These are phyloP conservation scores for Ambrosia trifida DNA, from an alignment of 129 eudicot species.

Conservation along the genomic window DNA sequence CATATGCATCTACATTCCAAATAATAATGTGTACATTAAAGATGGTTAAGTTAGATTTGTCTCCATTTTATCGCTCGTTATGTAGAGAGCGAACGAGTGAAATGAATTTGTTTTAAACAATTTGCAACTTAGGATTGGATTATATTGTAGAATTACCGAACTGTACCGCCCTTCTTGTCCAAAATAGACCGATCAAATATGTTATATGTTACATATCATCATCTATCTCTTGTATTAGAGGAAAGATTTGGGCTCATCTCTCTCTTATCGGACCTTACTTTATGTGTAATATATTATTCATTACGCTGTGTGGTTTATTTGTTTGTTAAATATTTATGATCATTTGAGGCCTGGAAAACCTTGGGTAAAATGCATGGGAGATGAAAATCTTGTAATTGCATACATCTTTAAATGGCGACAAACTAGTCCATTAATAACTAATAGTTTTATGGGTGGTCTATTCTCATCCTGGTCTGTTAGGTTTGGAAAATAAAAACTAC, in stretches of 20 bases:
- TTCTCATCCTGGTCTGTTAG: slow-evolving; percentile 26
- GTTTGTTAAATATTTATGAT: background rate
- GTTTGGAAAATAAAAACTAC: slow-evolving; percentile 23
- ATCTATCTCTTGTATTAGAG: too few species aligned
- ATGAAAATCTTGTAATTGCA: background rate
- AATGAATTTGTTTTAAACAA: background rate
- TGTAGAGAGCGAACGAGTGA: background rate
- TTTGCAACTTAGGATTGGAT: background rate
- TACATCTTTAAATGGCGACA: slow-evolving; percentile 1
- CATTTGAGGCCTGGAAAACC: background rate
- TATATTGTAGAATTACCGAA: background rate
- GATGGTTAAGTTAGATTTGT: background rate
- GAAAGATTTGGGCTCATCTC: too few species aligned
- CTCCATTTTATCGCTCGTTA: background rate
- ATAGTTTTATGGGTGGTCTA: slow-evolving; percentile 22
- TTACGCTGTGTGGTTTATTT: too few species aligned
- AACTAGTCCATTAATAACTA: slow-evolving; percentile 13
- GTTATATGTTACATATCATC: too few species aligned
- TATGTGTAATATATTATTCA: too few species aligned
- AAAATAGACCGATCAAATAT: too few species aligned
- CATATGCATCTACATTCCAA: slow-evolving; percentile 47
- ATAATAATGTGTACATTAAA: background rate
- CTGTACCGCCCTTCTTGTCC: too few species aligned
- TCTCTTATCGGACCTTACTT: too few species aligned
- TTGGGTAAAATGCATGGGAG: background rate